These are phyloP conservation scores for Ustilago trichophora DNA, from an alignment of 1,284 basidiomycete genomes.

Conservation along the genomic window DNA sequence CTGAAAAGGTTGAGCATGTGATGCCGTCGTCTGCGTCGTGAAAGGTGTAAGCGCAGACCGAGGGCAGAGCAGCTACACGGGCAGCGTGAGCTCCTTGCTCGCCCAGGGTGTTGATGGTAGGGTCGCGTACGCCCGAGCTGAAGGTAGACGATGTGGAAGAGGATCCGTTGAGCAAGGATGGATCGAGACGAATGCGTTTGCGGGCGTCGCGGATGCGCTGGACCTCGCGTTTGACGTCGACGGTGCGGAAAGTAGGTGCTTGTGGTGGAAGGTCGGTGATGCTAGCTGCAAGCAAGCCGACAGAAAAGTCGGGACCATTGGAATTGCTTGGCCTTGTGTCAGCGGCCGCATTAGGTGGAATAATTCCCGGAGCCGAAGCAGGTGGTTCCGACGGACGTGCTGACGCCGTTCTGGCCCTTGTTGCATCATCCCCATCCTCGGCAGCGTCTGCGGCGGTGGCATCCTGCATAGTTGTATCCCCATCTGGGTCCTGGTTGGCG, in stretches of 20 bases:
- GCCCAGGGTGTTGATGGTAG: slow-evolving; percentile 44
- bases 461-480: slow-evolving; percentile 43
- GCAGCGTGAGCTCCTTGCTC: slow-evolving; percentile 54
- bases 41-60: slow-evolving; percentile 64
- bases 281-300: slow-evolving; percentile 71
- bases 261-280: slow-evolving; percentile 78
- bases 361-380: slow-evolving; percentile 11
- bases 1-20: slow-evolving; percentile 87
- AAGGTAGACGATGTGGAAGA: slow-evolving; percentile 14
- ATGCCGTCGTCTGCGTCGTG: slow-evolving; percentile 69
- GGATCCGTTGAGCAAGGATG: slow-evolving; percentile 22
- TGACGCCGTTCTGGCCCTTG: slow-evolving; percentile 22
- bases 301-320: slow-evolving; percentile 37
- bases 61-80: slow-evolving; percentile 59
- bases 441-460: slow-evolving; percentile 4
- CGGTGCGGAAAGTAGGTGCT: slow-evolving; percentile 81
- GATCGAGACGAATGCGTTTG: slow-evolving; percentile 61
- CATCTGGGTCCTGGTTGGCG: slow-evolving; percentile 23
- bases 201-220: slow-evolving; percentile 84
- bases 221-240: slow-evolving; percentile 91
- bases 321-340: neutral
- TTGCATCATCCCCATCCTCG: slow-evolving; percentile 9
- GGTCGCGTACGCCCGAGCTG: slow-evolving; percentile 48
- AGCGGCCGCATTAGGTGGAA: slow-evolving; percentile 6
- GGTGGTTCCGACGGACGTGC: slow-evolving; percentile 33